Conservation (phyloP, 139 green algal species). For the Trebouxia sp. region DNA sequence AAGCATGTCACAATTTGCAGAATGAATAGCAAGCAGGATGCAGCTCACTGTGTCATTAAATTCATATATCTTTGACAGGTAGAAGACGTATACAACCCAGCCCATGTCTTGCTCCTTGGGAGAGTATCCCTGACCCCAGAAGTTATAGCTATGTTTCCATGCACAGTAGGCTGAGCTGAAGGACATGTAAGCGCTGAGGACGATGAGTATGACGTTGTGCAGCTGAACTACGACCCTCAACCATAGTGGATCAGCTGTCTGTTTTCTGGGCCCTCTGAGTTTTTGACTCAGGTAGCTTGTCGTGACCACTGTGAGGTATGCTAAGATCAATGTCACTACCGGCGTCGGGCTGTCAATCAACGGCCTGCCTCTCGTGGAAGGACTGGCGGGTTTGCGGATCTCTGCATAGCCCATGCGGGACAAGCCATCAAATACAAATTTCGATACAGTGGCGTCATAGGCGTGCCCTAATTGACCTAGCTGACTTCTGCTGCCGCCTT, state of each 20-base stretch:
- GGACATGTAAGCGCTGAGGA: conserved; percentile 60
- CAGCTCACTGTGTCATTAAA: conserved; percentile 67
- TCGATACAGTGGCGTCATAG: conserved; percentile 30
- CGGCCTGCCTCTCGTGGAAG: conserved; percentile 45
- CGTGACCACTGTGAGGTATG: conserved; percentile 47
- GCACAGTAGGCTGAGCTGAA: conserved; percentile 41
- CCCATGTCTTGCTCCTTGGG: conserved; percentile 48
- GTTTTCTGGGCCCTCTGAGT: conserved; percentile 8
- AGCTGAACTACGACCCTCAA: conserved; percentile 47
- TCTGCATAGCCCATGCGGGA: conserved; percentile 42
- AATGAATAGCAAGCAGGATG: not conserved
- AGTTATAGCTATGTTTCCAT: conserved; percentile 40
- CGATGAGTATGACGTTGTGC: conserved; percentile 64
- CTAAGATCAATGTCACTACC: conserved; percentile 43
- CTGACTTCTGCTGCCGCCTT: not conserved
- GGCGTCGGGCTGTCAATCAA: conserved; percentile 53
- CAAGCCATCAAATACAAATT: conserved; percentile 37
- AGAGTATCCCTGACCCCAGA: conserved; percentile 61
- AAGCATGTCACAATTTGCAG: not conserved
- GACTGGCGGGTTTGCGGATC: conserved; percentile 27
- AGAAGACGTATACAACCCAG: conserved; percentile 69
- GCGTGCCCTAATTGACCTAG: not conserved
- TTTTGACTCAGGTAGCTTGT: conserved; percentile 22
- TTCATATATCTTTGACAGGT: conserved; percentile 73
- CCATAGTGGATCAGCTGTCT: conserved; percentile 35